These are phyloP conservation scores for Cladophialophora chaetospira DNA, from an alignment of 2,329 filamentous ascomycete genomes.

Conservation along the genomic window DNA sequence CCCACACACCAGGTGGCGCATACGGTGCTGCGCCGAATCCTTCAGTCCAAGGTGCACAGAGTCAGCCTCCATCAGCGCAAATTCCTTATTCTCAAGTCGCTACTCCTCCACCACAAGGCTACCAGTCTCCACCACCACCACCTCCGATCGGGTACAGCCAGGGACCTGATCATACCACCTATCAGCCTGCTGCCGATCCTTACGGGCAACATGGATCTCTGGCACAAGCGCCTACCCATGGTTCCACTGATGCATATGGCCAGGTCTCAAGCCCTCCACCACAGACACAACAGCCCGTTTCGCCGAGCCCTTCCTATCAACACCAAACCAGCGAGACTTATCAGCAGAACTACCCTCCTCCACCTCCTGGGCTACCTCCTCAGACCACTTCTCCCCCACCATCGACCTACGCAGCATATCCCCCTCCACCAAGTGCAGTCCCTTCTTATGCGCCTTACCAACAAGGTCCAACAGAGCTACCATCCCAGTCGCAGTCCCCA, in stretches of 20 bases:
- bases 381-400: constrained; percentile 14
- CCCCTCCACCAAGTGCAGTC: constrained; percentile 4
- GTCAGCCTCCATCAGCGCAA: not conserved
- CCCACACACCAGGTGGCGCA: constrained; percentile 19
- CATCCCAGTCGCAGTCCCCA: constrained; percentile 20
- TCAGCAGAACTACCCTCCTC: constrained; percentile 25
- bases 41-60: not conserved
- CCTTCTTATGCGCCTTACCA: constrained; percentile 21
- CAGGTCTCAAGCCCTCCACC: constrained; percentile 10
- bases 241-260: not conserved
- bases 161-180: not conserved
- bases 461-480: constrained; percentile 23
- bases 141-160: not conserved
- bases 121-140: not conserved
- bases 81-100: constrained; percentile 4
- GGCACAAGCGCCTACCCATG: not conserved
- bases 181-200: not conserved
- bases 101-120: not conserved
- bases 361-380: constrained; percentile 26
- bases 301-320: not conserved
- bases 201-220: not conserved
- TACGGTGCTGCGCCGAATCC: constrained; percentile 5
- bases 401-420: constrained; percentile 16
- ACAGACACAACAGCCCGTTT: not conserved
- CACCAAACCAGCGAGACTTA: not conserved